Conservation (phyloP, 208 protist species). For the Crithidia expoeki region DNA sequence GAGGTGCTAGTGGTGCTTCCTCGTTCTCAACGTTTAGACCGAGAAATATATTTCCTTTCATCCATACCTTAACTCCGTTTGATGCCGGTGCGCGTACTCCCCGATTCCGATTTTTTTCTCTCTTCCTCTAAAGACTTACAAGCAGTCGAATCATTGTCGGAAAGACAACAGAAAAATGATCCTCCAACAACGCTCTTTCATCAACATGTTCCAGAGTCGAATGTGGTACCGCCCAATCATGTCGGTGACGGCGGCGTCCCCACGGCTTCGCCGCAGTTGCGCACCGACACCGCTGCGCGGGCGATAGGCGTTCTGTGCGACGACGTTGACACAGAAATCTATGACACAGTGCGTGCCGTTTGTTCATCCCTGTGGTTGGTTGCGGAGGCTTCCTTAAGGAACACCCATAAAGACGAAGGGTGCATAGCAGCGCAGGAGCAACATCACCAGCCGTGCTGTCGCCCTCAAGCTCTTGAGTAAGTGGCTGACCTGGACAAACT, state of each 20-base stretch:
- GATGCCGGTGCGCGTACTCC: too few relatives aligned
- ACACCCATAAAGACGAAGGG: too few relatives aligned
- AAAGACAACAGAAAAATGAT: too few relatives aligned
- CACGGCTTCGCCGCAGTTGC: not conserved
- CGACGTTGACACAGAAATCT: not conserved
- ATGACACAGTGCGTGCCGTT: not conserved
- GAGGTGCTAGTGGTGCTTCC: too few relatives aligned
- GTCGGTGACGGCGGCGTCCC: not conserved
- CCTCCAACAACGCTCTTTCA: not conserved
- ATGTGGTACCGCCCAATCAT: not conserved
- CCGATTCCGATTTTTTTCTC: not conserved
- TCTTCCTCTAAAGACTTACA: not conserved
- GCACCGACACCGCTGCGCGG: not conserved
- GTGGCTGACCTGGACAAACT: too few relatives aligned
- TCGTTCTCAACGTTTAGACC: too few relatives aligned
- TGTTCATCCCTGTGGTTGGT: not conserved
- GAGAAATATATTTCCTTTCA: too few relatives aligned
- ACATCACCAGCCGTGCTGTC: not conserved
- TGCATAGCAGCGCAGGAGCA: not conserved
- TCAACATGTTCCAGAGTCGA: not conserved
- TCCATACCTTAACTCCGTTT: too few relatives aligned
- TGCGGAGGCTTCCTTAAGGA: too few relatives aligned
- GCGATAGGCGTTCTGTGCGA: not conserved
- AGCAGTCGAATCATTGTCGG: too few relatives aligned
- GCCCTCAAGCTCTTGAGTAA: too few relatives aligned